phyloP scores from a whole-genome alignment of 139 green algal genomes.

The Chlamydomonas sp. region DNA sequence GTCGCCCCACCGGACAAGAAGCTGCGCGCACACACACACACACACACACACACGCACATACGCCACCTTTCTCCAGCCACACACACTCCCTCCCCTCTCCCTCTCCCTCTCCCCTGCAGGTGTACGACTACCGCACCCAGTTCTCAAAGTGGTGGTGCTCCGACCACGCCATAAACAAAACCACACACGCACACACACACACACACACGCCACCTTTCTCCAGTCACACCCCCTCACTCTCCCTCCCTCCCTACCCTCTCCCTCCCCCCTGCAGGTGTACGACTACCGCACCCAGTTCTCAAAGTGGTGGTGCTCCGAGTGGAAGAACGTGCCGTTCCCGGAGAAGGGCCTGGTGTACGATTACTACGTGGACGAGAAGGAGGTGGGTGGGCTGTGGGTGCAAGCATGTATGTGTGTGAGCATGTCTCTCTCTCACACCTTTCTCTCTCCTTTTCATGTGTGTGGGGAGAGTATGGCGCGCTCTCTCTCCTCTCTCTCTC shows the following conservation, averaged over 20 bases:
- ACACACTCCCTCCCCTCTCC: background rate
- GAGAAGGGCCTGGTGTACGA: conserved; percentile 83
- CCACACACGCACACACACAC: background rate
- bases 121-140: conserved; percentile 69
- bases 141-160: conserved; percentile 83
- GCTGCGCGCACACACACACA: conserved; percentile 34
- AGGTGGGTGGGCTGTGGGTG: background rate
- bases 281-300: conserved; percentile 80
- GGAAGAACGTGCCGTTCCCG: conserved; percentile 63
- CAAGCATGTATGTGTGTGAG: conserved; percentile 5
- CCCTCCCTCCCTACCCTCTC: background rate
- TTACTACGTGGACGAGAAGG: conserved; percentile 76
- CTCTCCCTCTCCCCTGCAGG: conserved; percentile 39
- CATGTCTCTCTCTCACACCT: too few species aligned
- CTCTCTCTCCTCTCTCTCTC: too few species aligned
- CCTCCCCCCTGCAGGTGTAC: conserved; percentile 49
- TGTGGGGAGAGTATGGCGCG: too few species aligned
- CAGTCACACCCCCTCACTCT: background rate
- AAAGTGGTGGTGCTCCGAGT: conserved; percentile 79
- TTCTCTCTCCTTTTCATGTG: too few species aligned
- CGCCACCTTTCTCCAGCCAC: background rate
- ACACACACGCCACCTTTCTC: conserved; percentile 1
- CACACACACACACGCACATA: conserved; percentile 2
- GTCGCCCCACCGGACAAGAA: conserved; percentile 67
- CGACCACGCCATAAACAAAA: conserved; percentile 27